Percentiles rank a stretch among this genome's conserved stretches.
Conservation (phyloP, 768 basidiomycete genomes). For the Lentinula aciculospora region DNA sequence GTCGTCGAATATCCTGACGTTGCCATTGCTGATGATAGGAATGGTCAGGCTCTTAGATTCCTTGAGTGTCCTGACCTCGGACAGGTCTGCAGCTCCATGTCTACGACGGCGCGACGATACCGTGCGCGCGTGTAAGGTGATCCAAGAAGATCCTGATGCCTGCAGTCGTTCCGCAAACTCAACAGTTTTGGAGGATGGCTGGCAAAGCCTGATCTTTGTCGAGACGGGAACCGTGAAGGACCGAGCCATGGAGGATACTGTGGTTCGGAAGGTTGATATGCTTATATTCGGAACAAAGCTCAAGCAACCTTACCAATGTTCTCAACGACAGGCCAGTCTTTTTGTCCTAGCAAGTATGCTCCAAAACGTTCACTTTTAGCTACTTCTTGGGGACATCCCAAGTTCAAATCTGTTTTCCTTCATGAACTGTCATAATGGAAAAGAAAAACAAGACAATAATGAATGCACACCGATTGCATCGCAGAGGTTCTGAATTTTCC, state of each 20-base stretch:
- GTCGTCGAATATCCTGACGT: constrained; percentile 59
- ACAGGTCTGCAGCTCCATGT: constrained; percentile 66
- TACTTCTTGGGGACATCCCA: constrained; percentile 74
- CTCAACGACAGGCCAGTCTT: constrained; percentile 67
- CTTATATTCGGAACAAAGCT: neutral
- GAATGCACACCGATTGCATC: constrained; percentile 59
- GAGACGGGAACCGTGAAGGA: constrained; percentile 63
- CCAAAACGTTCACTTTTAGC: constrained; percentile 67
- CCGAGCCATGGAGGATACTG: constrained; percentile 60
- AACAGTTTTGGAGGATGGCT: constrained; percentile 47
- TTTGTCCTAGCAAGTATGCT: constrained; percentile 67
- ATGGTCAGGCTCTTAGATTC: constrained; percentile 31
- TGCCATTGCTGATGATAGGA: constrained; percentile 75
- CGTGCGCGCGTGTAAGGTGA: constrained; percentile 70
- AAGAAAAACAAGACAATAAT: neutral
- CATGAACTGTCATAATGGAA: constrained; percentile 4
- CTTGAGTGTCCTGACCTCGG: constrained; percentile 52
- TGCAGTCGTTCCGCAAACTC: constrained; percentile 55
- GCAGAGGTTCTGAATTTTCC: constrained; percentile 52
- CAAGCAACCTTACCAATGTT: constrained; percentile 46
- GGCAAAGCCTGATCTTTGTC: constrained; percentile 56
- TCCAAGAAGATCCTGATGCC: constrained; percentile 61
- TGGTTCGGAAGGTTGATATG: neutral
- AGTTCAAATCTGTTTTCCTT: constrained; percentile 56
- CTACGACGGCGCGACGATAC: constrained; percentile 66